Percentiles rank a stretch among this genome's conserved stretches.
Evolutionary conservation across 169 alveolate genomes (phyloP).

Genomic region (Fabrea salina): DNA sequence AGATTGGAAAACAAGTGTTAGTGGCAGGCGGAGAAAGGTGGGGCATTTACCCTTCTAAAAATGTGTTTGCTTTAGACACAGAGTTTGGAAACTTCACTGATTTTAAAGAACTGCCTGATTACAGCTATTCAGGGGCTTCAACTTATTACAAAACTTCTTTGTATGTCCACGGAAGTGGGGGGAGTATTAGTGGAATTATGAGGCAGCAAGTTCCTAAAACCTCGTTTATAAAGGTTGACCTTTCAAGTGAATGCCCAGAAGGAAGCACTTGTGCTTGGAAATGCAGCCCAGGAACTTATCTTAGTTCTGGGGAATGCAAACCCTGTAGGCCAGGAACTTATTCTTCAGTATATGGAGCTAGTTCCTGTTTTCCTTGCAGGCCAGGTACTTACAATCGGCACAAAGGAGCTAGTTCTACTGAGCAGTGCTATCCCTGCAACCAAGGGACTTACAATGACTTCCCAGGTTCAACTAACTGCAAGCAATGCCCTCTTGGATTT

Average conservation of each 20-base stretch:
- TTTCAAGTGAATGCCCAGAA: too few relatives aligned
- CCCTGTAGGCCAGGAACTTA: background rate
- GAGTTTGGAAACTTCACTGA: too few relatives aligned
- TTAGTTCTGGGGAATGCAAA: background rate
- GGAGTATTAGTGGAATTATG: too few relatives aligned
- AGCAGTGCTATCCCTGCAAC: background rate
- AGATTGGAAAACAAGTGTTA: background rate
- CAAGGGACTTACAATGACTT: background rate
- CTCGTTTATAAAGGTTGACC: too few relatives aligned
- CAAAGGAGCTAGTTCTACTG: background rate
- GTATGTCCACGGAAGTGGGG: too few relatives aligned
- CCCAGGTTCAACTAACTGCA: background rate
- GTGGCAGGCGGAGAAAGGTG: background rate
- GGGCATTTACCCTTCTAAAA: background rate
- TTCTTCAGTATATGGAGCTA: background rate
- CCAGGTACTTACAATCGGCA: background rate
- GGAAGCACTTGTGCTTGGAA: too few relatives aligned
- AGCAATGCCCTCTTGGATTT: background rate
- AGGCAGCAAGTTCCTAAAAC: too few relatives aligned
- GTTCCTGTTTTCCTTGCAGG: background rate
- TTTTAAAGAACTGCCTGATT: too few relatives aligned
- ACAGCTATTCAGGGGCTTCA: too few relatives aligned
- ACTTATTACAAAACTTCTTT: too few relatives aligned
- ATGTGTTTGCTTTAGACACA: too few relatives aligned
- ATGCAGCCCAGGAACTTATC: background rate